Evolutionary conservation across 2,329 filamentous ascomycete species (phyloP).

Genomic region (Juglanconis oblonga): DNA sequence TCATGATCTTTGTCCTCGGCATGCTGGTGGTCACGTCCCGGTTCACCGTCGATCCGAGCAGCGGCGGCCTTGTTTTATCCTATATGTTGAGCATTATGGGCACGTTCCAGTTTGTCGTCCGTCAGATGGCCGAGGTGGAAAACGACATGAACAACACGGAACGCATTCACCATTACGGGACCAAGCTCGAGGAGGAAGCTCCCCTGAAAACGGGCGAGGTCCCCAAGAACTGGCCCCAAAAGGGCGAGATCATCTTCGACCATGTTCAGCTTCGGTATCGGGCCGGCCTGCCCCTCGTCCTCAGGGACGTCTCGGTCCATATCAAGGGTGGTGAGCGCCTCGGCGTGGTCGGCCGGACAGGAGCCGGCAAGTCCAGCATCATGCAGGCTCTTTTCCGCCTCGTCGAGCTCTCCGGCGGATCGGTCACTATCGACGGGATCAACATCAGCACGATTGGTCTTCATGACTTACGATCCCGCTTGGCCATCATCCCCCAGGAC

Average conservation of each 20-base stretch:
- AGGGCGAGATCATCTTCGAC: constrained; percentile 75
- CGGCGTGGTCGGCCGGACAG: constrained; percentile 65
- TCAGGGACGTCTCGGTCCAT: constrained; percentile 68
- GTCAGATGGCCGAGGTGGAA: constrained; percentile 91
- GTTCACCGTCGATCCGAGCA: constrained; percentile 83
- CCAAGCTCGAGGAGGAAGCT: constrained; percentile 82
- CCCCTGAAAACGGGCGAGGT: constrained; percentile 75
- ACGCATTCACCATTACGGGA: constrained; percentile 86
- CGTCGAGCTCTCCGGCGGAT: constrained; percentile 40
- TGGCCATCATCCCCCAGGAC: constrained; percentile 66
- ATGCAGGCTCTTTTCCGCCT: constrained; percentile 65
- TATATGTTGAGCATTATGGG: constrained; percentile 93
- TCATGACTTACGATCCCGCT: constrained; percentile 55
- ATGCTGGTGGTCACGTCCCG: constrained; percentile 90
- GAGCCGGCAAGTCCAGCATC: constrained; percentile 64
- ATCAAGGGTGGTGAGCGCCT: constrained; percentile 74
- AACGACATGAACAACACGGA: constrained; percentile 98
- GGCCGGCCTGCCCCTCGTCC: constrained; percentile 66
- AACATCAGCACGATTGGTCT: constrained; percentile 59
- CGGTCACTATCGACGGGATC: constrained; percentile 43
- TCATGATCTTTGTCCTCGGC: constrained; percentile 82
- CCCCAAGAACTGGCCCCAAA: constrained; percentile 78
- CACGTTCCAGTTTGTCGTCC: constrained; percentile 95
- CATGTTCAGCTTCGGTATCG: constrained; percentile 79
- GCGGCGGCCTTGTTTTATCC: constrained; percentile 81